These are phyloP conservation scores for Parafenestella ontariensis DNA, from an alignment of 2,329 filamentous ascomycete species.

Conservation along the genomic window DNA sequence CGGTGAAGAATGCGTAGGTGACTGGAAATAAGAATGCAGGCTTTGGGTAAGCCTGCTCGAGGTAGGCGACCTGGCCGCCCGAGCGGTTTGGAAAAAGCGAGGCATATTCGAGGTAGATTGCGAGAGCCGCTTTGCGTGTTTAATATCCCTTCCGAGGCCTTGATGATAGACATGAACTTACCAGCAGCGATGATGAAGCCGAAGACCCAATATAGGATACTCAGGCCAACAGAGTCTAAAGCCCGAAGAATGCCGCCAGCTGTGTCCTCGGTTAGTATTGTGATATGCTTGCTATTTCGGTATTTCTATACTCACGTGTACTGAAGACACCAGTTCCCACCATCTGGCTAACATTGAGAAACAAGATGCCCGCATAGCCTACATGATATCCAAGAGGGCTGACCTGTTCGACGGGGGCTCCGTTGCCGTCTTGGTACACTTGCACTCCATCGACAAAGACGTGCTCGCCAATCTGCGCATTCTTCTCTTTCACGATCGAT, in stretches of 20 bases:
- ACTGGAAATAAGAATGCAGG: slow-evolving; percentile 38
- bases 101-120: slow-evolving; percentile 38
- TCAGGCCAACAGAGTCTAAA: slow-evolving; percentile 37
- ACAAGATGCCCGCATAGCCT: slow-evolving; percentile 37
- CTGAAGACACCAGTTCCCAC: slow-evolving; percentile 41
- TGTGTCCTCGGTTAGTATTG: slow-evolving; percentile 11
- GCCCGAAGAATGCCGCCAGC: slow-evolving; percentile 33
- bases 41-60: slow-evolving; percentile 39
- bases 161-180: slow-evolving; percentile 1
- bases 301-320: slow-evolving; percentile 27
- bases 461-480: slow-evolving; percentile 36
- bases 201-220: slow-evolving; percentile 38
- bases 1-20: slow-evolving; percentile 38
- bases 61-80: slow-evolving; percentile 38
- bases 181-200: slow-evolving; percentile 36
- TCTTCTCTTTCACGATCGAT: slow-evolving; percentile 28
- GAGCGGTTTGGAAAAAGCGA: slow-evolving; percentile 38
- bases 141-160: neutral
- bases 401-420: slow-evolving; percentile 39
- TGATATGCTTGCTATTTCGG: neutral
- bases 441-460: slow-evolving; percentile 30
- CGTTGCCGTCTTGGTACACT: slow-evolving; percentile 37
- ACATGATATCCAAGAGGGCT: slow-evolving; percentile 43
- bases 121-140: slow-evolving; percentile 23
- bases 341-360: slow-evolving; percentile 43